phyloP scores from a whole-genome alignment of 495 filamentous ascomycete species.

The Aspergillus avenaceus region DNA sequence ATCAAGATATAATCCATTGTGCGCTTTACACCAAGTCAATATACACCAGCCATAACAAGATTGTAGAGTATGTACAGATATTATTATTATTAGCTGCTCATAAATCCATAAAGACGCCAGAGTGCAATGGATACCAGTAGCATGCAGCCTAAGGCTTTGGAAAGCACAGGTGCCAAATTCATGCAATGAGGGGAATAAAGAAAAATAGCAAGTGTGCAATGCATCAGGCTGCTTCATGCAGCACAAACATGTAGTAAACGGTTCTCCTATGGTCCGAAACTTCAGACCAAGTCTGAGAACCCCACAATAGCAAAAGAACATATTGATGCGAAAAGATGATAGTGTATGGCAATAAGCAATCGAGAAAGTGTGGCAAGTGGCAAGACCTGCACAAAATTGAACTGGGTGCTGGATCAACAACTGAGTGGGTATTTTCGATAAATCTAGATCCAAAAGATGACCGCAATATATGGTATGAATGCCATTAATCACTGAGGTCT shows the following conservation, averaged over 20 bases:
- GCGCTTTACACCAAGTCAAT: background rate
- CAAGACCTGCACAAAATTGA: background rate
- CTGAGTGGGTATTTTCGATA: slow-evolving; percentile 1
- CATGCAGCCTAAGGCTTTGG: slow-evolving; percentile 10
- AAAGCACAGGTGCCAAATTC: slow-evolving; percentile 14
- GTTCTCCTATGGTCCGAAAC: slow-evolving; percentile 1
- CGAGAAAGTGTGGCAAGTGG: slow-evolving; percentile 1
- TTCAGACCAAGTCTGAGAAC: background rate
- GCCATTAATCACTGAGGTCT: slow-evolving; percentile 61
- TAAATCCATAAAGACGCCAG: slow-evolving; percentile 13
- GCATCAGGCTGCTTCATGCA: background rate
- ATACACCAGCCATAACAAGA: background rate
- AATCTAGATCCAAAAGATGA: background rate
- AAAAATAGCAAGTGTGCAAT: slow-evolving; percentile 4
- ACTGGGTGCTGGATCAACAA: background rate
- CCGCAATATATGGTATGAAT: background rate
- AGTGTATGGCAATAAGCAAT: background rate
- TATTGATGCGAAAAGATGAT: background rate
- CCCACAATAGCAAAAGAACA: slow-evolving; percentile 7
- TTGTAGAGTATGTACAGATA: slow-evolving; percentile 21
- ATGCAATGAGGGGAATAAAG: slow-evolving; percentile 14
- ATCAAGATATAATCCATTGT: background rate
- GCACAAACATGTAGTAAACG: background rate
- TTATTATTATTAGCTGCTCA: slow-evolving; percentile 24
- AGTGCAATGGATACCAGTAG: slow-evolving; percentile 10